Base-by-base conservation (phyloP, 2,329 filamentous ascomycete genomes). In the Coniochaeta sp. region DNA sequence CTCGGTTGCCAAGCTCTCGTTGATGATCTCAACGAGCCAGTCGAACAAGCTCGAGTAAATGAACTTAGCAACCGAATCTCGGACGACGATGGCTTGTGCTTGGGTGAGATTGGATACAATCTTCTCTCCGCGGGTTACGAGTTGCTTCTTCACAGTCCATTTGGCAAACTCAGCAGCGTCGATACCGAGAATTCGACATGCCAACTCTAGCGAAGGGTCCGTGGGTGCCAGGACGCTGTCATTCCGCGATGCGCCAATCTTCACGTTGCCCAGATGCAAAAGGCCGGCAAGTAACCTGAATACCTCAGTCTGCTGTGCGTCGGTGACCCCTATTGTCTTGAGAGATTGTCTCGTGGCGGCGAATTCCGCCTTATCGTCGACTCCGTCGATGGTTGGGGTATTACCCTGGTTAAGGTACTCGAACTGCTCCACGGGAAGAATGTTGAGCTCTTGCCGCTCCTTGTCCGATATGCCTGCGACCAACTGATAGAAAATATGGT, bases 101-200 rank as follows among this genome's bases (percentile, higher is more conserved):
- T 96, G 91, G 26, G 90, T 96, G 63, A 99, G 77, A 72, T 97
- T 97, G 31, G 95, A 98, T 33, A 91, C 91, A 67, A 99, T 99
- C 80, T 97, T 98, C 74, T 99, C 95, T 56, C 93, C 95, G 71
- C 95, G 87, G 16, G 95, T 99, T 64, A 97, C 87, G 62, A 99
- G 84, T 76, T 99, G 95, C 78, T 99, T 99, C 84, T 99, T 99
- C 64, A 98, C 91, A 58, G 93, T 97, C 95, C 95, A 99, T 74
- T 93, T 96, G 58, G 95, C 89, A 71, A 99, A 98, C 66, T 93
- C 90, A 33, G 83, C 78, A 1, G 87, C 83, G 72, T 97, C 86
- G 62, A 99, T 96, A 24, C 95, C 95, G 38, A 99, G 84, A 62
- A 98, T 89, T 14, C 83, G 79, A 70, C 91, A 93, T 60, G 95